Evolutionary conservation across 805 yeast species (phyloP), one percentile per base, ranked within the genome.

Genomic region (Torulaspora delbrueckii): DNA sequence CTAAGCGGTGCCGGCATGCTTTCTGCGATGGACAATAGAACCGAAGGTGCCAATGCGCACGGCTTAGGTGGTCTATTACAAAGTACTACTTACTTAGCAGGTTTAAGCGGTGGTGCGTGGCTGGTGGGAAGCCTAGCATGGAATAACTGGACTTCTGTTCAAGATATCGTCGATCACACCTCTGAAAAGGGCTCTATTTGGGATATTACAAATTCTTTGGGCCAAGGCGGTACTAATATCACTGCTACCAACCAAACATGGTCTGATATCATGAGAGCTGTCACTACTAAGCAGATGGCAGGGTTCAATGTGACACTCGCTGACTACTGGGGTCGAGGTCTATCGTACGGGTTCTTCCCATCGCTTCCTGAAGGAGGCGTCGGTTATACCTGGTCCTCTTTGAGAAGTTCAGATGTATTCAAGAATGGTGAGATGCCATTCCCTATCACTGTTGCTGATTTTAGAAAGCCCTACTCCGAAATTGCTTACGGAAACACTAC

Each of bases 71-170:
- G 96, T 4, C 65, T 88, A 19, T 66, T 87, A 30, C 88, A 84
- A 56, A 68, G 84, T 5, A 60, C 87, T 1, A 77, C 85, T 9
- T 88, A 89, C 59, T 63, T 88, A 4, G 68, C 86, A 4, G 95
- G 91, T 7, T 74, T 87, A 30, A 82, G 90, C 12, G 96, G 96
- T 26, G 96, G 96, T 23, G 76, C 85, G 10, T 87, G 95, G 95
- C 69, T 86, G 40, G 71, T 86, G 23, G 83, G 86, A 1, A 75
- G 90, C 8, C 64, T 87, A 25, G 79, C 77, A 0, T 70, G 76
- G 59, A 85, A 87, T 61, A 80, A 82, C 59, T 88, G 84, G 81
- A 78, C 89, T 8, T 70, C 84, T 9, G 78, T 86, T 19, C 82
- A 81, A 53, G 79, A 71, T 2, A 76, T 86, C 31, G 66, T 78